Base-by-base conservation (phyloP, 768 basidiomycete genomes). In the Lactifluus subvellereus region DNA sequence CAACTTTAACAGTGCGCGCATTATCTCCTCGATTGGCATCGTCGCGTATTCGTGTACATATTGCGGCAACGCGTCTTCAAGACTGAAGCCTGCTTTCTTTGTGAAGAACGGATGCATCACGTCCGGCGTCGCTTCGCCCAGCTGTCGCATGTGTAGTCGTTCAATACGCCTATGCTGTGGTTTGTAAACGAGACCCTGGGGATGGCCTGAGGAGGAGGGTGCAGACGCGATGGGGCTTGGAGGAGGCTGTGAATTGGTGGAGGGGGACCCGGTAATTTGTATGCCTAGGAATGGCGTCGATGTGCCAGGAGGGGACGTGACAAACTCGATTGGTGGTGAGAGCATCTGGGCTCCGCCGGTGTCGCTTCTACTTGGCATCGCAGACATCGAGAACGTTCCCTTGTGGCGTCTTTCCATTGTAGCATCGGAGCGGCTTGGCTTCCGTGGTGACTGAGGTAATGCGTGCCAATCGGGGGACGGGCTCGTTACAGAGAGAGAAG, bases 41-140 rank as follows among this genome's bases (percentile, higher is more conserved):
- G 89, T 87, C 6, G 88, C 92, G 65, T 89, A 93, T 72, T 94
- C 91, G 61, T 93, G 83, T 42, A 94, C 88, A 69, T 91, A 92
- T 66, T 89, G 88, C 13, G 91, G 91, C n/a, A 93, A 71, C 0
- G 89, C 86, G 66, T 91, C 89, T 71, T 91, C 88, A 54, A 93
- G 74, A 70, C 84, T 91, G 75, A 93, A 90, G 0, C 90, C 88
- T 1, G 89, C 84, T 70, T 84, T 88, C 69, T 91, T 87, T 83
- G 87, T 88, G 75, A 91, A 91, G 74, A 90, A 89, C 3, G 88
- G 88, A 71, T 88, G 89, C 89, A 88, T 89, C 22, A 91, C 87
- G 68, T 91, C 89, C 1, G 91, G 89, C 0, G 89, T 91, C n/a
- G 89, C 90, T 71, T 93, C 89, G 37, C 91, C 92, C 13, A 94